Conservation (phyloP, 257 asterid species). For the Perilla frutescens region DNA sequence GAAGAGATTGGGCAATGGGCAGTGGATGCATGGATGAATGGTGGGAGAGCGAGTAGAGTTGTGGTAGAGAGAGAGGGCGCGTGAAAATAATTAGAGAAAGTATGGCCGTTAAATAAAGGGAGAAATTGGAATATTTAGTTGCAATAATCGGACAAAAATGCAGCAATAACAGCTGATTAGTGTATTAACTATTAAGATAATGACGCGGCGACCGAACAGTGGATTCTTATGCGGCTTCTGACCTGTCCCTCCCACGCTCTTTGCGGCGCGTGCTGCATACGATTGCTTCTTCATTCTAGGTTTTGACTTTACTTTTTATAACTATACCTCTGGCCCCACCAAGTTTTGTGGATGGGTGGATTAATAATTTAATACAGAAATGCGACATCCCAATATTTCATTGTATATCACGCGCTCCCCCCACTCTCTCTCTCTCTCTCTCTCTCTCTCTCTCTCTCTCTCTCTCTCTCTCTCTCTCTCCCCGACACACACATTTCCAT, state of each 20-base stretch:
- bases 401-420: neutral
- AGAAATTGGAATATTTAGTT: neutral
- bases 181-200: constrained; percentile 14
- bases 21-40: constrained; percentile 36
- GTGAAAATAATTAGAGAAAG: constrained; percentile 9
- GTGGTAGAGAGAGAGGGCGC: neutral
- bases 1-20: constrained; percentile 34
- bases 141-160: constrained; percentile 25
- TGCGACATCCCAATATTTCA: neutral
- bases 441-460: neutral
- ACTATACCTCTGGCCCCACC: neutral
- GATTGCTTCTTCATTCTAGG: neutral
- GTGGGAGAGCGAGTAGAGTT: constrained; percentile 30
- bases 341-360: neutral
- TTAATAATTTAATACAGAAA: neutral
- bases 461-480: neutral
- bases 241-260: constrained; percentile 26
- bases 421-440: neutral
- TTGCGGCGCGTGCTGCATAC: constrained; percentile 22
- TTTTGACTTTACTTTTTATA: neutral
- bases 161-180: neutral
- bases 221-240: constrained; percentile 25
- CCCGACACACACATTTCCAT: neutral
- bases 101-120: constrained; percentile 16
- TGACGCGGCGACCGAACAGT: constrained; percentile 49